These are phyloP conservation scores for Priceomyces carsonii DNA, from an alignment of 805 yeast species.

Conservation along the genomic window DNA sequence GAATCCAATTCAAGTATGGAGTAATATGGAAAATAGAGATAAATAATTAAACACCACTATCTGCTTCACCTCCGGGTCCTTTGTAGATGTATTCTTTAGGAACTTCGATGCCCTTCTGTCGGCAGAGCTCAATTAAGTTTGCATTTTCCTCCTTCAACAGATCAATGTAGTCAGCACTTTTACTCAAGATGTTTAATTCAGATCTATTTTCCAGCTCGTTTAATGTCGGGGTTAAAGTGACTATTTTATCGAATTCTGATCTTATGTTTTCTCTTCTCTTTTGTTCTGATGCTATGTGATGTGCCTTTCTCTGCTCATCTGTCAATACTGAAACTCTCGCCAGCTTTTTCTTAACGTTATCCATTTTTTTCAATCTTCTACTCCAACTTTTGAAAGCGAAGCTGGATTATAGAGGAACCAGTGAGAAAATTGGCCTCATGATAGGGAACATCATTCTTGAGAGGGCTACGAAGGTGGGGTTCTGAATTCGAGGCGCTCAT, in stretches of 20 bases:
- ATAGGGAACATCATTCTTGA: too few species aligned
- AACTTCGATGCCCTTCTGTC: conserved; percentile 38
- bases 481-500: too few species aligned
- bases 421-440: too few species aligned
- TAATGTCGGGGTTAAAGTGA: conserved; percentile 72
- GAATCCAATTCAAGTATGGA: conserved; percentile 12
- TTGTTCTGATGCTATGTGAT: conserved; percentile 84
- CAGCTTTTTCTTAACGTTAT: conserved; percentile 14
- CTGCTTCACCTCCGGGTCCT: conserved; percentile 21
- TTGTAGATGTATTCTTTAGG: conserved; percentile 40
- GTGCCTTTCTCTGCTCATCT: conserved; percentile 53
- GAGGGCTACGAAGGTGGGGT: too few species aligned
- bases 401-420: too few species aligned
- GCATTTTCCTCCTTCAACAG: conserved; percentile 52
- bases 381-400: too few species aligned
- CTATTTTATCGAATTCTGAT: conserved; percentile 75
- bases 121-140: conserved; percentile 42
- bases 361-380: conserved; percentile 5
- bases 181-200: conserved; percentile 71
- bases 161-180: conserved; percentile 57
- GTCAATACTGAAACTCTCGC: conserved; percentile 30
- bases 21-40: conserved; percentile 18
- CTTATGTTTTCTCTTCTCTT: conserved; percentile 84
- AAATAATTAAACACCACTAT: conserved; percentile 4
- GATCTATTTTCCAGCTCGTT: conserved; percentile 72